These are phyloP conservation scores for Rostrohypoxylon terebratum DNA, from an alignment of 495 filamentous ascomycete genomes.

Conservation along the genomic window DNA sequence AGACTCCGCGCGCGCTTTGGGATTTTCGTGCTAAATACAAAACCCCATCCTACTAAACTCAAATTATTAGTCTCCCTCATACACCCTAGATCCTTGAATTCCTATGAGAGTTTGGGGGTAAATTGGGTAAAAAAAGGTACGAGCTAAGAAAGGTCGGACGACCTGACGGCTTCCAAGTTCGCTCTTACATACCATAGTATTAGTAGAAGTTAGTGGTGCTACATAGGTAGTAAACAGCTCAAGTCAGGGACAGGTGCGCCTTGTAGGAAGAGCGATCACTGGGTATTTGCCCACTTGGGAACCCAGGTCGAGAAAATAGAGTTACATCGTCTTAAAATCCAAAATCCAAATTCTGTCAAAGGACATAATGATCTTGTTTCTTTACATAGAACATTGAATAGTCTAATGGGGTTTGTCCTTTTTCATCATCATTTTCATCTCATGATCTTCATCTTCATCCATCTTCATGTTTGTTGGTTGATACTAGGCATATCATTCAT, in stretches of 20 bases:
- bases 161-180: constrained; percentile 6
- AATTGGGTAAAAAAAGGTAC: not conserved
- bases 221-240: constrained; percentile 22
- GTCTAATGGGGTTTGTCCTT: constrained; percentile 3
- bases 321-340: constrained; percentile 36
- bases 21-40: constrained; percentile 24
- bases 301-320: constrained; percentile 14
- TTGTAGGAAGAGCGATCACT: constrained; percentile 41
- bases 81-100: not conserved
- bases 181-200: no score
- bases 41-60: constrained; percentile 15
- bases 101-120: not conserved
- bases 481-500: not conserved
- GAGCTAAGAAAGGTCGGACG: not conserved
- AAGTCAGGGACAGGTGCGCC: constrained; percentile 2
- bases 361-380: constrained; percentile 20
- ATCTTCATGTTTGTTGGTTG: not conserved
- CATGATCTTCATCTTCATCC: no score
- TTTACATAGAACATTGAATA: not conserved
- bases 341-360: constrained; percentile 17
- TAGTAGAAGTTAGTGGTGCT: no score
- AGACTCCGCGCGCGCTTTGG: constrained; percentile 5
- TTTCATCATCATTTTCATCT: not conserved
- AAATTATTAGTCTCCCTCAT: constrained; percentile 1
- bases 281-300: constrained; percentile 28